Evolutionary conservation across 2,329 filamentous ascomycete species (phyloP), one percentile per base, ranked within the genome.

Genomic region (Sclerotinia borealis): DNA sequence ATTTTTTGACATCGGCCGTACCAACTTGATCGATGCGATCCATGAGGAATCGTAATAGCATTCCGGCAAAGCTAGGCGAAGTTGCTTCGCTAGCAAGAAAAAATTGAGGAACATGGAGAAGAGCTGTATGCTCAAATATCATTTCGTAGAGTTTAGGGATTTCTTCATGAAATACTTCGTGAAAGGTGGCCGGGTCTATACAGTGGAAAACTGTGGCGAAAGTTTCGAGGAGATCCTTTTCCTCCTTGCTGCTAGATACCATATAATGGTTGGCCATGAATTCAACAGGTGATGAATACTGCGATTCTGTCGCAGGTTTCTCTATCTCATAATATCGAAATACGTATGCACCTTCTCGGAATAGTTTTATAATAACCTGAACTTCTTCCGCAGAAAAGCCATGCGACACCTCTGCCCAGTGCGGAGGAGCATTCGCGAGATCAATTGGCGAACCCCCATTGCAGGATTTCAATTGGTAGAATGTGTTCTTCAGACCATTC

Each of bases 191-290:
- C 2, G 95, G 95, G 73, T 99, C 95, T 68, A 99, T 95, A 76
- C 93, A 96, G 75, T 99, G 95, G 74, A 99, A 99, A 34, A 99
- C 93, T 0, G 95, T 98, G 2, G 93, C 95, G 75, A 99, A 99
- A 2, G 92, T 96, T 79, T 99, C 96, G 8, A 99, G 82, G 10
- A 99, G 82, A 61, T 99, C 95, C 75, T 99, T 99, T 76, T 99
- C 96, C 74, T 99, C 96, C 71, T 96, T 96, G 66, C 87, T 90
- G 75, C 92, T 96, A 0, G 92, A 93, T 48, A 95, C 87, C 84
- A 96, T 96, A 75, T 96, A 96, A 71, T 96, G 91, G 71, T 95
- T 96, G 22, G 92, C 91, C 82, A 96, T 91, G 71, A 95, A 92
- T 74, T 98, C 93, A 50, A 95, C 90, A 0, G 92, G 89, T 0